phyloP scores from a whole-genome alignment of 1,284 basidiomycete species.

The Sanguinoderma infundibulare region DNA sequence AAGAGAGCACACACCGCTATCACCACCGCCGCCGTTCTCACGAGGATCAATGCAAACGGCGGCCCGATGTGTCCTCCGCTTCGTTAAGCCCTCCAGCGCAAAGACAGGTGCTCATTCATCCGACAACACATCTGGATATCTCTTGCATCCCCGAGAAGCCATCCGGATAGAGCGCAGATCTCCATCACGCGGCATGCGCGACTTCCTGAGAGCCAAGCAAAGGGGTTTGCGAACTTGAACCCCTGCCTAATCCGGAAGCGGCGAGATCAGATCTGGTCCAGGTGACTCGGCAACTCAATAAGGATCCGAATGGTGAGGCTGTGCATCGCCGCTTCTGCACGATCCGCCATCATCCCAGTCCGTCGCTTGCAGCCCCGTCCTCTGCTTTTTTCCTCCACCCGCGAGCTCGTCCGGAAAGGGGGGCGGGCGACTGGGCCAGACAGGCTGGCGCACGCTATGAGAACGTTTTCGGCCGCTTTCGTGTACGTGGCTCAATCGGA shows the following conservation, averaged over 20 bases:
- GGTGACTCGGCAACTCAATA: constrained; percentile 1
- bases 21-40: background rate
- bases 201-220: background rate
- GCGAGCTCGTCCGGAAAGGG: background rate
- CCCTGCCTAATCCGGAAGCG: constrained; percentile 13
- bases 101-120: too few species aligned
- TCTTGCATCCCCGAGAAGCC: background rate
- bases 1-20: background rate
- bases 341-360: background rate
- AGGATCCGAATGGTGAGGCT: constrained; percentile 9
- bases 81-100: too few species aligned
- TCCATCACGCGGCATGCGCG: background rate
- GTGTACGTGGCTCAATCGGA: constrained; percentile 13
- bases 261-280: constrained; percentile 8
- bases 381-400: background rate
- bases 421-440: background rate
- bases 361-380: background rate
- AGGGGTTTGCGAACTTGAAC: constrained; percentile 10
- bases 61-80: too few species aligned
- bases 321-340: constrained; percentile 10
- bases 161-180: background rate
- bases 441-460: background rate
- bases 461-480: constrained; percentile 6
- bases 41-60: background rate
- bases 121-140: background rate